Evolutionary conservation across 495 filamentous ascomycete species (phyloP).

Genomic region (Rostrohypoxylon terebratum): DNA sequence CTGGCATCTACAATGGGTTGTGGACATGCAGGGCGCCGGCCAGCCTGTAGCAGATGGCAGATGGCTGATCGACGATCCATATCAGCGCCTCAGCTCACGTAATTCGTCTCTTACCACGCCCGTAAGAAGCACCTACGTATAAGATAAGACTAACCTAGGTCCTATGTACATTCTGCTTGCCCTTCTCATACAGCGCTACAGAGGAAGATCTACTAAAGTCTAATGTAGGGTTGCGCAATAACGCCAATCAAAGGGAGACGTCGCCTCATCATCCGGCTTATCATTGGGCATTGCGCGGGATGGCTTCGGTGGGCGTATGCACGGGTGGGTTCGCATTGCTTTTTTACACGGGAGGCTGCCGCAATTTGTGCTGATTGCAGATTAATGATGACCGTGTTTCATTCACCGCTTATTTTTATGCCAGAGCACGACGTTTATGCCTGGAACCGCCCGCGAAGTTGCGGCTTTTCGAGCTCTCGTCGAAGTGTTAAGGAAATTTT

Average conservation of each 20-base stretch:
- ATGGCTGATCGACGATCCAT: constrained; percentile 3
- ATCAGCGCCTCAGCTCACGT: constrained; percentile 6
- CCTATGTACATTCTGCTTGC: no score
- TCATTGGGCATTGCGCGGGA: constrained; percentile 18
- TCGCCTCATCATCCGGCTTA: constrained; percentile 7
- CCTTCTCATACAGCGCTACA: background rate
- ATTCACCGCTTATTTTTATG: constrained; percentile 32
- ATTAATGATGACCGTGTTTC: constrained; percentile 12
- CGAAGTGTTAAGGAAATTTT: background rate
- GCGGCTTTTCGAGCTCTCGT: constrained; percentile 14
- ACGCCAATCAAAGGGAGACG: constrained; percentile 25
- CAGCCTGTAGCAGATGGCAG: no score
- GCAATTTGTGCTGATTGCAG: constrained; percentile 5
- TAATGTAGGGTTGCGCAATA: constrained; percentile 2
- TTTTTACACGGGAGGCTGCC: background rate
- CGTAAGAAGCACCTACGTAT: background rate
- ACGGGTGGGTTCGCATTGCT: background rate
- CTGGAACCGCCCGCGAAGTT: background rate
- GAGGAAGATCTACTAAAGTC: constrained; percentile 13
- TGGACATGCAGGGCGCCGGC: no score
- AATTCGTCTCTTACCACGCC: background rate
- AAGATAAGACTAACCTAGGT: constrained; percentile 17
- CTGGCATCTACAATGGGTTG: background rate
- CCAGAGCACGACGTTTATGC: background rate
- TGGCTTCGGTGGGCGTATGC: background rate